Base-by-base conservation (phyloP, 2,329 filamentous ascomycete species). In the Alternaria triticina region DNA sequence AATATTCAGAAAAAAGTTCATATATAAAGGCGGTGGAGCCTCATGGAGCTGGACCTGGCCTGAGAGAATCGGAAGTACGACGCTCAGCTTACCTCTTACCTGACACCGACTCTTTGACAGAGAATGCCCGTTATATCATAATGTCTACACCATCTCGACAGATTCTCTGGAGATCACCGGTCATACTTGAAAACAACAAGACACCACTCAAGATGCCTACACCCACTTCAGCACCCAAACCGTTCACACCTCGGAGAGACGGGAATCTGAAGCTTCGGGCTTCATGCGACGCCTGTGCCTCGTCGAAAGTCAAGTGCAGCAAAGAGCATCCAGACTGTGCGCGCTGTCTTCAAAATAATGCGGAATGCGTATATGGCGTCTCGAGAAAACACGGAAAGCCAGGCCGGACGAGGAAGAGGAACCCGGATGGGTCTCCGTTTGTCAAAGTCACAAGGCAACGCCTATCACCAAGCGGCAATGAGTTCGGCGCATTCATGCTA, bases 231-330 rank as follows among this genome's bases (percentile, higher is more conserved):
- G 67, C 68, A 57, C 68, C 73, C 8, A 71, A 64, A 33, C 47
- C 65, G n/a, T 56, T 67, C 36, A 61, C 59, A 57, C 51, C 52
- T 45, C 43, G 57, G 27, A 67, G 62, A 55, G 62, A 76, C 55
- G 69, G 69, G 54, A 70, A 62, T 54, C 68, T 69, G 17, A 79
- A 79, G 61, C 73, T 79, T 17, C 70, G 77, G 65, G 76, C 74
- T 57, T 79, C 76, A 12, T 79, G 77, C 67, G 75, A 79, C 66
- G 70, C 74, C 8, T 79, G 77, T 68, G 75, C 77, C n/a, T 71
- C 74, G n/a, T 77, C 76, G 7, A 79, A 79, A 60, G 74, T 79
- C 54, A 78, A 77, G 59, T 79, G 77, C 67, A 77, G 74, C 65
- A 78, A 78, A 62, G 71, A 77, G 23, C 77, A 78, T 61, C 77